Evolutionary conservation across 371 early-diverging fungal species (phyloP), one percentile per base, ranked within the genome.

Genomic region (Syncephalastrum racemosum): DNA sequence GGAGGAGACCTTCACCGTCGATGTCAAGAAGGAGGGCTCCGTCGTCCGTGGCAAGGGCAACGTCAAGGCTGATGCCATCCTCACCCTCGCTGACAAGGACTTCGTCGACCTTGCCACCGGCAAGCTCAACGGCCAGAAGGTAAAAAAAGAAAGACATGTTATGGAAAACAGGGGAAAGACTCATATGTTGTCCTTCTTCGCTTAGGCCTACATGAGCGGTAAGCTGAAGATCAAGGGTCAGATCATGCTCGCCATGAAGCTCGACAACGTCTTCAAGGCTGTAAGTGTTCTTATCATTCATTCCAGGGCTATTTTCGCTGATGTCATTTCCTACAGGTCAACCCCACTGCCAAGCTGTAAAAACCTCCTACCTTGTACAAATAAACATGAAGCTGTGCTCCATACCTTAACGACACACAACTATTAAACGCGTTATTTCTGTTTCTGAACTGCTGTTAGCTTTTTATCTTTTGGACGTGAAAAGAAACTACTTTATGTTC

Each of bases 201-300:
- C 5, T 31, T 5, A 75, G 68, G 93, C 92, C 18, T 95, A 91
- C 68, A 92, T 92, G 89, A 66, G 75, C n/a, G 93, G 95, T 58
- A 93, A 88, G 73, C 83, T 95, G 65, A 79, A 80, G 68, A 71
- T 92, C 66, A 92, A 93, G 83, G 96, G 96, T 50, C 85, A 92
- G 66, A 86, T 96, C 62, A 91, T 92, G 91, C 81, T 87, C 54
- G 88, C 88, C 48, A 86, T 84, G 68, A 87, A 91, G 77, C 82
- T 93, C 43, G 91, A 90, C 43, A 79, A 69, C 49, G 73, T 85
- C 63, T 78, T 82, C 73, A 75, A 82, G 76, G 72, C 64, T 84
- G 54, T 84, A 79, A 75, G 67, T 50, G 58, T 24, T 31, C 36
- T 31, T 31, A 31, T 31, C 36, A 31, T 31, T 12, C 36, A 31